These are phyloP conservation scores for Codiaeum variegatum DNA, from an alignment of 441 rosid species.

Conservation along the genomic window DNA sequence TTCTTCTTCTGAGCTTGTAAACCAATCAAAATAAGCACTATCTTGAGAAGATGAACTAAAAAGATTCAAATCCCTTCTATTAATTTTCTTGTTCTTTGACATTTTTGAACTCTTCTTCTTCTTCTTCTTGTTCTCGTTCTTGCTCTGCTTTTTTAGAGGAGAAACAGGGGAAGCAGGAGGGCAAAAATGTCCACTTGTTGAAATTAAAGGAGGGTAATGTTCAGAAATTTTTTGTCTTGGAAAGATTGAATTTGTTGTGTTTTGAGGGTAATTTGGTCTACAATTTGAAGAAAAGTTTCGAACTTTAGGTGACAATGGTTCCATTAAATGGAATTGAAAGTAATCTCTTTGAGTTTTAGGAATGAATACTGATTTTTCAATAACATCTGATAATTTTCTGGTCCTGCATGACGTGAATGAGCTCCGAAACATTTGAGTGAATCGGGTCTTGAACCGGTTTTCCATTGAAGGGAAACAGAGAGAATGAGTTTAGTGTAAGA, in stretches of 20 bases:
- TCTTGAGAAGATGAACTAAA: slow-evolving; percentile 50
- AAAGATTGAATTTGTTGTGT: slow-evolving; percentile 21
- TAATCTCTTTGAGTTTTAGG: slow-evolving; percentile 25
- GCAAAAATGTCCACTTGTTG: slow-evolving; percentile 26
- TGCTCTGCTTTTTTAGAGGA: slow-evolving; percentile 32
- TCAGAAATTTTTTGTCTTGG: slow-evolving; percentile 29
- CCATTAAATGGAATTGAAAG: slow-evolving; percentile 17
- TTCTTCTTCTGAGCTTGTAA: slow-evolving; percentile 54
- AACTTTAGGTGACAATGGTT: slow-evolving; percentile 28
- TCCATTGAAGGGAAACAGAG: slow-evolving; percentile 42
- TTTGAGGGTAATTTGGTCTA: slow-evolving; percentile 37
- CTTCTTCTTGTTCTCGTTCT: slow-evolving; percentile 17
- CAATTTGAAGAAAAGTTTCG: slow-evolving; percentile 43
- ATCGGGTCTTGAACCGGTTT: slow-evolving; percentile 46
- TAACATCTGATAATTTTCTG: slow-evolving; percentile 53
- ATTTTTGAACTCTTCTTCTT: slow-evolving; percentile 12
- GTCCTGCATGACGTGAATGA: slow-evolving; percentile 62
- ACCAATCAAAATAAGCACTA: slow-evolving; percentile 34
- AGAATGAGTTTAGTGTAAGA: neutral
- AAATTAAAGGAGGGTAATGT: slow-evolving; percentile 25
- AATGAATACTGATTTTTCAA: slow-evolving; percentile 39
- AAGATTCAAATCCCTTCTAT: slow-evolving; percentile 25
- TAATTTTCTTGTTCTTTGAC: slow-evolving; percentile 31
- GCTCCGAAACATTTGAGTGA: slow-evolving; percentile 63
- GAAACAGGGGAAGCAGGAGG: slow-evolving; percentile 42